Conservation (phyloP, 148 eudicot genomes). For the Cornus florida region DNA sequence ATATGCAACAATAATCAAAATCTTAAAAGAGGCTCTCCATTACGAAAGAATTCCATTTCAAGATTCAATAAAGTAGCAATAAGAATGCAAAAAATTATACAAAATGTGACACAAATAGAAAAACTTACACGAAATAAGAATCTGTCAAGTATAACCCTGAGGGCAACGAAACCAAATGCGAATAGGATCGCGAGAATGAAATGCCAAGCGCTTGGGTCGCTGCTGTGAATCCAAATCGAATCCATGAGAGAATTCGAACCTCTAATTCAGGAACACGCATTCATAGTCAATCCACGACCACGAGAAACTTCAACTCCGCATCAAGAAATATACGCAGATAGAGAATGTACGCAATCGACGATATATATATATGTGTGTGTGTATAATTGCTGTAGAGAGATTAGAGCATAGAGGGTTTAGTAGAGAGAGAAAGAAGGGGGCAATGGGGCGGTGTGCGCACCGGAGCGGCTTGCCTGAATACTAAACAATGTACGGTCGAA, state of each 20-base stretch:
- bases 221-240: conserved; percentile 37
- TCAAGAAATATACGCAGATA: neutral
- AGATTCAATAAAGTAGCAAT: too few species aligned
- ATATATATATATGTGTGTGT: neutral
- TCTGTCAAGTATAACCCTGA: conserved; percentile 72
- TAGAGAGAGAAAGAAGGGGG: neutral
- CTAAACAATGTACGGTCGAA: neutral
- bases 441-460: neutral
- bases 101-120: neutral
- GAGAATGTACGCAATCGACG: neutral
- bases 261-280: neutral
- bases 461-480: neutral
- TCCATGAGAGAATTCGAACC: conserved; percentile 45
- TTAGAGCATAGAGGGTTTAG: neutral
- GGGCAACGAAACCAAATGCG: conserved; percentile 57
- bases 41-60: neutral
- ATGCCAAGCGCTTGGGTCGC: conserved; percentile 53
- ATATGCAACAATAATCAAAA: neutral
- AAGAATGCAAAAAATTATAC: neutral
- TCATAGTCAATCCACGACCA: conserved; percentile 5
- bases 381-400: neutral
- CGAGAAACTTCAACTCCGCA: neutral
- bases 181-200: conserved; percentile 50
- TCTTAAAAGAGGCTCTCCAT: neutral
- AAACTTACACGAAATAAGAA: conserved; percentile 72